Percentiles rank a stretch among this genome's conserved stretches.
Conservation (phyloP, 1,284 basidiomycete species). For the Xerocomus amazonicus region DNA sequence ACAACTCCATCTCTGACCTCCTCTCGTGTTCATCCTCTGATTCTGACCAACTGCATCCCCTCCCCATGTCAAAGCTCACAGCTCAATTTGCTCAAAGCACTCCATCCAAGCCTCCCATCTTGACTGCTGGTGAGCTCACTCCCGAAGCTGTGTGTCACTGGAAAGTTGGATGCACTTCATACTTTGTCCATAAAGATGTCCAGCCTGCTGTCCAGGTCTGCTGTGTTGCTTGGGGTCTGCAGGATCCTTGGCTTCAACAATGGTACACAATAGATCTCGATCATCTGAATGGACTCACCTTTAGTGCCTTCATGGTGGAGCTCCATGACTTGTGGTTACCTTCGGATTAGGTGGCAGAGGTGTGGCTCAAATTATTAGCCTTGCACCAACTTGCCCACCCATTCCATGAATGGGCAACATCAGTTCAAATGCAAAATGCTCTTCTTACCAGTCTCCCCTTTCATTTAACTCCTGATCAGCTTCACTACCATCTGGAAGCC, state of each 20-base stretch:
- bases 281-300: neutral
- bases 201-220: neutral
- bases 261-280: constrained; percentile 4
- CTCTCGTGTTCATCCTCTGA: no score
- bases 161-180: neutral
- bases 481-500: neutral
- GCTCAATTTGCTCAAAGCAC: neutral
- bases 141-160: neutral
- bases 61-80: neutral
- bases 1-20: no score
- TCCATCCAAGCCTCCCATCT: neutral
- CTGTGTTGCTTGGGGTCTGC: neutral
- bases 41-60: neutral
- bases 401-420: neutral
- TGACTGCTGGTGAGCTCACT: neutral
- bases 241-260: constrained; percentile 1
- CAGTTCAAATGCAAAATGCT: neutral
- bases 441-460: neutral
- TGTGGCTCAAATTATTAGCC: neutral
- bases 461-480: neutral
- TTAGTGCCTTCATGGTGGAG: neutral
- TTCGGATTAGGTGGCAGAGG: neutral
- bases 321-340: neutral
- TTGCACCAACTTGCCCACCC: neutral
- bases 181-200: neutral